Base-by-base conservation (phyloP, 106 monocot species). In the Allium fistulosum region DNA sequence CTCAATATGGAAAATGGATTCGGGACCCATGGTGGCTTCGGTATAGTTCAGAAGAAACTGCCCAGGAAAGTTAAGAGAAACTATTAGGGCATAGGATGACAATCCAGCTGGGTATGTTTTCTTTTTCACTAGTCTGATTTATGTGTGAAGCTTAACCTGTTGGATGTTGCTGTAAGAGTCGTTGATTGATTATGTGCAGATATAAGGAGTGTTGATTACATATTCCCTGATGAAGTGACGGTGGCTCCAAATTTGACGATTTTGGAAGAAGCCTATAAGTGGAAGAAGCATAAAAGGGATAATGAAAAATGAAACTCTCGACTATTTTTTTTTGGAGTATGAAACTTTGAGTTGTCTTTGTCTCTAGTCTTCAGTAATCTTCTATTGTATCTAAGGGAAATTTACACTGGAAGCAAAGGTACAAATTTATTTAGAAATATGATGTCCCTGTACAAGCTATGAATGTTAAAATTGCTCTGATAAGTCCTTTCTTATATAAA, bases 21-120 rank as follows among this genome's bases (percentile, higher is more conserved):
- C 62, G 82, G 71, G 14, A 74, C 46, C 46, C 68, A 77, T 28
- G 92, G 91, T 0, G 91, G 86, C 74, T 57, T 86, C n/a, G 77
- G 82, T 69, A 50, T 84, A 49, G 96, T 96, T 5, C 86, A 88
- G 49, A 96, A 86, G 83, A 92, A 92, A 61, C 69, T 92, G 13
- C 95, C 95, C 5, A 83, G 88, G 61, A 96, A 92, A 73, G 91
- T 96, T 8, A 96, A 96, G 80, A 79, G 88, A 65, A 96, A 86
- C 91, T n/a, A 80, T 96, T 58, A 58, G 77, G 62, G 68, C 82
- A n/a, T 91, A 96, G 45, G 96, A 96, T 65, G 92, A 76, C 48
- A 68, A 77, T 61, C 76, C 81, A 53, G 68, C 83, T 64, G 88
- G 84, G 91, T 92, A 88, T 73, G 90, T 18, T 66, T 26, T 10